Conservation (phyloP, 495 filamentous ascomycete species). For the Talaromyces liani region DNA sequence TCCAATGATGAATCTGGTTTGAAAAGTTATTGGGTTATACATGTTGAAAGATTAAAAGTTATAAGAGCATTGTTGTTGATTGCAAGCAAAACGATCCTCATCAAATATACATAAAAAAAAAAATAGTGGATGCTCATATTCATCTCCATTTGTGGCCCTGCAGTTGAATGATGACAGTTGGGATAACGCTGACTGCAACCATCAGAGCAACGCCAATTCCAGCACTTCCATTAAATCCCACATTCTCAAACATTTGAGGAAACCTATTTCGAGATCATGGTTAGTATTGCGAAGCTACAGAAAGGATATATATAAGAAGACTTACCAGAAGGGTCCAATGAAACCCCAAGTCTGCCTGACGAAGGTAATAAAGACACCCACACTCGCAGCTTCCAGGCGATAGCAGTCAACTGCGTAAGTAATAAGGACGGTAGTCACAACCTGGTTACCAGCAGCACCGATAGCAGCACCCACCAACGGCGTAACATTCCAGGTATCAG, state of each 20-base stretch:
- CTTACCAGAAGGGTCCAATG: constrained; percentile 49
- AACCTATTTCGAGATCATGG: constrained; percentile 24
- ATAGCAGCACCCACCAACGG: constrained; percentile 45
- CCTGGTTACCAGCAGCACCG: constrained; percentile 44
- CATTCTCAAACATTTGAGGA: constrained; percentile 40
- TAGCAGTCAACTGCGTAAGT: constrained; percentile 49
- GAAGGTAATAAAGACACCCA: constrained; percentile 51
- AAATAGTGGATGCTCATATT: not conserved
- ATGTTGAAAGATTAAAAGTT: no score
- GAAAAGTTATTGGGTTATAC: no score
- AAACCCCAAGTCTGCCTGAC: constrained; percentile 49
- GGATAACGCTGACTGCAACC: constrained; percentile 37
- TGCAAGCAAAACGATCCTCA: not conserved
- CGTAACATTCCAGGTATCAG: constrained; percentile 36
- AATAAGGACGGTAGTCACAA: constrained; percentile 47
- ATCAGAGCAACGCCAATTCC: constrained; percentile 37
- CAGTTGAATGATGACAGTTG: constrained; percentile 19
- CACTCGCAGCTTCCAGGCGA: constrained; percentile 37
- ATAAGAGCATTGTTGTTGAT: not conserved
- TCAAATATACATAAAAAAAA: not conserved
- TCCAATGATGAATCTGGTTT: no score
- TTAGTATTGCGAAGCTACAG: not conserved
- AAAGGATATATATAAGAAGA: not conserved
- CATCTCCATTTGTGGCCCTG: not conserved
- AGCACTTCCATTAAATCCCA: constrained; percentile 33